Percentiles rank a stretch among this genome's conserved stretches.
Evolutionary conservation across 768 basidiomycete species (phyloP).

Genomic region (Cytidiella melzeri): DNA sequence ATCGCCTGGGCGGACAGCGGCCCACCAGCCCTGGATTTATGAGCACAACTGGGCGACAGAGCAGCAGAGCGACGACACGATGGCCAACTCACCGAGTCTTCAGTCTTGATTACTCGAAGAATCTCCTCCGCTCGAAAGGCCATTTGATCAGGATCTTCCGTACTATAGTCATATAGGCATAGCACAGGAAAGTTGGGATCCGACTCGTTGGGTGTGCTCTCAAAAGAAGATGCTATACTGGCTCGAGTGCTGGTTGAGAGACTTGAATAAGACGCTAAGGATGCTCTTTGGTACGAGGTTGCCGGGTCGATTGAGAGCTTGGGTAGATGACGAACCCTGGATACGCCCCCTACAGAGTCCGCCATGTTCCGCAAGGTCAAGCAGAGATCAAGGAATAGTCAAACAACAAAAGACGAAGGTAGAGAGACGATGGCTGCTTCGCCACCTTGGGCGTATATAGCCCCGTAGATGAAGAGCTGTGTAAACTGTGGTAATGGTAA

Average conservation of each 20-base stretch:
- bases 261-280: conserved; percentile 15
- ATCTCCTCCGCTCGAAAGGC: conserved; percentile 63
- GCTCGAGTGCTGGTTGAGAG: conserved; percentile 28
- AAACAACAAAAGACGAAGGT: conserved; percentile 1
- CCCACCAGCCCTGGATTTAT: conserved; percentile 62
- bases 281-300: conserved; percentile 12
- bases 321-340: conserved; percentile 16
- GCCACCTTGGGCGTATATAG: not conserved
- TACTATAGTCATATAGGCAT: conserved; percentile 63
- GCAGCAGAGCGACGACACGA: not conserved
- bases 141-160: conserved; percentile 55
- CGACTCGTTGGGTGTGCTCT: conserved; percentile 19
- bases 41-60: not conserved
- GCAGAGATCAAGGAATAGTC: not conserved
- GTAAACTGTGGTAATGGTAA: not conserved
- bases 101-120: conserved; percentile 59
- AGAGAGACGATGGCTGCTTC: not conserved
- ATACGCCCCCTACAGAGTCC: not conserved
- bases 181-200: conserved; percentile 44
- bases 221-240: conserved; percentile 22
- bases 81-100: conserved; percentile 37
- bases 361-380: not conserved
- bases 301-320: conserved; percentile 31
- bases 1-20: conserved; percentile 52
- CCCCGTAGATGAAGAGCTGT: not conserved